These are phyloP conservation scores for Fusarium tanahbumbuense DNA, from an alignment of 2,329 filamentous ascomycete species.

Conservation along the genomic window DNA sequence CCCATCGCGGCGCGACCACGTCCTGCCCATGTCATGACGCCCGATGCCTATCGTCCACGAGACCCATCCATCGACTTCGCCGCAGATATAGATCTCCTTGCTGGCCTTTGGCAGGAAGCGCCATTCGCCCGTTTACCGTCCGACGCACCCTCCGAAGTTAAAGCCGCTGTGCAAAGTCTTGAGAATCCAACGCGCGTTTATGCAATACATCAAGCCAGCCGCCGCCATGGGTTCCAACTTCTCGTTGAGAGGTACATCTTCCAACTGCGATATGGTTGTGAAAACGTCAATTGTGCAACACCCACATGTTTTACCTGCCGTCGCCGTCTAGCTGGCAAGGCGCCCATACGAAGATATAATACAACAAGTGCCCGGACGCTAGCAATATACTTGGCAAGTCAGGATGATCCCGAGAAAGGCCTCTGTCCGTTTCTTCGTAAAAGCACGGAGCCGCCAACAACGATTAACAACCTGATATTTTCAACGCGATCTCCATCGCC, in stretches of 20 bases:
- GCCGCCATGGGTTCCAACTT: conserved; percentile 72
- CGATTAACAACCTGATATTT: conserved; percentile 62
- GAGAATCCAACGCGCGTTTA: conserved; percentile 72
- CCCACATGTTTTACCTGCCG: conserved; percentile 85
- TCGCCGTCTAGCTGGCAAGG: conserved; percentile 72
- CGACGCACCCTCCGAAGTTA: conserved; percentile 70
- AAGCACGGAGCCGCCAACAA: conserved; percentile 57
- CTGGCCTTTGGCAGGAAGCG: conserved; percentile 70
- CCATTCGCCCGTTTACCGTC: conserved; percentile 68
- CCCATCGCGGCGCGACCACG: conserved; percentile 25
- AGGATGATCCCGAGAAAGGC: conserved; percentile 78
- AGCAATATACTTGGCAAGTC: conserved; percentile 82
- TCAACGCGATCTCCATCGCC: conserved; percentile 43
- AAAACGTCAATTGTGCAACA: conserved; percentile 73
- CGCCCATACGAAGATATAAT: conserved; percentile 82
- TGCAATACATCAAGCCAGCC: conserved; percentile 68
- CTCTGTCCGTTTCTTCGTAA: conserved; percentile 69
- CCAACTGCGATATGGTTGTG: conserved; percentile 86
- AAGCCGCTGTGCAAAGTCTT: conserved; percentile 65
- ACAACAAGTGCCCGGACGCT: conserved; percentile 83
- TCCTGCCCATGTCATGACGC: conserved; percentile 44
- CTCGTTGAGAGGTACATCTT: conserved; percentile 78
- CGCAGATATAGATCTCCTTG: conserved; percentile 62
- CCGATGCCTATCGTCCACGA: conserved; percentile 35
- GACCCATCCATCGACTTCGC: conserved; percentile 38